Conservation (phyloP, 75 land plant genomes). For the Gnetum montanum region DNA sequence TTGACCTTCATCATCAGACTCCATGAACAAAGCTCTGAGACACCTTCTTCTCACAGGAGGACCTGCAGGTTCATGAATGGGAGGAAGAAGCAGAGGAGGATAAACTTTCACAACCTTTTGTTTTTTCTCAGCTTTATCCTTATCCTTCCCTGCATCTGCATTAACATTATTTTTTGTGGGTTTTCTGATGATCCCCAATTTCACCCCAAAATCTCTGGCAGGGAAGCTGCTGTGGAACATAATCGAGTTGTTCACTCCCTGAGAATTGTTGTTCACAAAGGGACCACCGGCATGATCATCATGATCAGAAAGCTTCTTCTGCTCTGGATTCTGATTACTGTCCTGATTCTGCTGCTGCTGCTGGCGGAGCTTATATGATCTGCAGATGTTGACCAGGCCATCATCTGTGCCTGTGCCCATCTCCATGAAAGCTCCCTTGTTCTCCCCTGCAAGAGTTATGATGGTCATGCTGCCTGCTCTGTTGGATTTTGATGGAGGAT, state of each 20-base stretch:
- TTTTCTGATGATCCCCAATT: neutral
- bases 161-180: neutral
- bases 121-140: neutral
- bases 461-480: constrained; percentile 9
- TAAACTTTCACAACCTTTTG: too few species aligned
- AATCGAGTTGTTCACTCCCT: constrained; percentile 40
- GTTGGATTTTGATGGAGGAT: too few species aligned
- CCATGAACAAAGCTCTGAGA: constrained; percentile 36
- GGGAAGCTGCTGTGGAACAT: constrained; percentile 19
- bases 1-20: constrained; percentile 23
- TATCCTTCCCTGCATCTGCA: neutral
- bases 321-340: constrained; percentile 6
- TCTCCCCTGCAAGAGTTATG: constrained; percentile 43
- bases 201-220: constrained; percentile 32
- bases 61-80: constrained; percentile 15
- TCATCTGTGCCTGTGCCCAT: neutral
- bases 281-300: constrained; percentile 7
- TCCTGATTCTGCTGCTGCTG: too few species aligned
- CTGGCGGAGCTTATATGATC: neutral
- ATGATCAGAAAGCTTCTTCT: neutral
- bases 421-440: constrained; percentile 37
- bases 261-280: constrained; percentile 31
- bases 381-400: constrained; percentile 1
- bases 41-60: constrained; percentile 39
- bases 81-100: too few species aligned